Percentiles rank a stretch among this genome's conserved stretches.
phyloP scores from a whole-genome alignment of 1,284 basidiomycete species.

The Cryptococcus sp. region DNA sequence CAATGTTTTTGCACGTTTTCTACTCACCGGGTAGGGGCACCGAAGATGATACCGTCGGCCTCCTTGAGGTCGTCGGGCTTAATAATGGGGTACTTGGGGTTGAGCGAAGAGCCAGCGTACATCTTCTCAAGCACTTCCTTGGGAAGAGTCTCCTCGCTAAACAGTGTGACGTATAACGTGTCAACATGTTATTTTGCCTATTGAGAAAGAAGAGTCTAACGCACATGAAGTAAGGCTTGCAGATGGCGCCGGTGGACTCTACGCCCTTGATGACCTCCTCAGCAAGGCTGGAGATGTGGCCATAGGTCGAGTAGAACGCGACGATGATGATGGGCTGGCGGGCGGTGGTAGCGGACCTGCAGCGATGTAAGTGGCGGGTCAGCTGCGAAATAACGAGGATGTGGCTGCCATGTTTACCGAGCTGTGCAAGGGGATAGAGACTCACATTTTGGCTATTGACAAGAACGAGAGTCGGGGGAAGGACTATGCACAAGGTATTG shows the following conservation, averaged over 20 bases:
- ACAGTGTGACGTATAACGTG: too few species aligned
- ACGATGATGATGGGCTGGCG: slow-evolving; percentile 67
- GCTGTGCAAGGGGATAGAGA: too few species aligned
- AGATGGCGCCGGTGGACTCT: slow-evolving; percentile 67
- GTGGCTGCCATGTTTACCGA: too few species aligned
- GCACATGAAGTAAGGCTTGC: slow-evolving; percentile 67
- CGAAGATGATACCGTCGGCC: slow-evolving; percentile 61
- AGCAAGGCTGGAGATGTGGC: slow-evolving; percentile 76
- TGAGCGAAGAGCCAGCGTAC: slow-evolving; percentile 61
- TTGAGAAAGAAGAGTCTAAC: too few species aligned
- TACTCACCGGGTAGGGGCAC: slow-evolving; percentile 65
- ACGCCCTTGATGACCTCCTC: slow-evolving; percentile 74
- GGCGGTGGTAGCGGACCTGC: not conserved
- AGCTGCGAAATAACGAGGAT: too few species aligned
- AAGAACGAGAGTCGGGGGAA: too few species aligned
- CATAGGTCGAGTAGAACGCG: slow-evolving; percentile 78
- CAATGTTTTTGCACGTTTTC: too few species aligned
- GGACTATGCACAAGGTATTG: too few species aligned
- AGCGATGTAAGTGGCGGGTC: not conserved
- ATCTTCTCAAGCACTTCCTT: slow-evolving; percentile 74
- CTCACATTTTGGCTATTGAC: too few species aligned
- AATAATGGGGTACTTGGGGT: slow-evolving; percentile 69
- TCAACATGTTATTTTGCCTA: too few species aligned
- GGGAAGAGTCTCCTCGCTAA: slow-evolving; percentile 80
- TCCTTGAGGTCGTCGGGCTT: slow-evolving; percentile 64